A percentile compares a stretch with the other conserved stretches of the same genome.
Conservation (phyloP, 495 filamentous ascomycete species). For the Xylaria bambusicola region DNA sequence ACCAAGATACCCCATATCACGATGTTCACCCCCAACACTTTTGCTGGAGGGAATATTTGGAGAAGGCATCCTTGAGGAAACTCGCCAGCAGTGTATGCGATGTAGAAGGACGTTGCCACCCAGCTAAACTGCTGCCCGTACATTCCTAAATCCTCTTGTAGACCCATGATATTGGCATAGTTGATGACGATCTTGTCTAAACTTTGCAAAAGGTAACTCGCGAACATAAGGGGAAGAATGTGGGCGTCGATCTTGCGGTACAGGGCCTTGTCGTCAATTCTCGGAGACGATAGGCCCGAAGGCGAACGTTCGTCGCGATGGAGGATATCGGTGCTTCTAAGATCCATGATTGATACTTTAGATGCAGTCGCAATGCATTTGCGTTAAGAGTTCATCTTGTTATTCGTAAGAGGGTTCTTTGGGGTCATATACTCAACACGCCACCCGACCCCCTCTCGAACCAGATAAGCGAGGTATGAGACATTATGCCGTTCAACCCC, state of each 20-base stretch:
- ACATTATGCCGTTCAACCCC: too few relatives aligned
- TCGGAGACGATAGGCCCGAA: not conserved
- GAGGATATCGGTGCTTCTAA: not conserved
- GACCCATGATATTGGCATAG: constrained; percentile 62
- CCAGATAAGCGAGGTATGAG: not conserved
- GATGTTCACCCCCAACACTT: constrained; percentile 49
- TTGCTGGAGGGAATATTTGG: constrained; percentile 50
- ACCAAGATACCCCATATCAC: constrained; percentile 51
- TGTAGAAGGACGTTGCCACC: constrained; percentile 57
- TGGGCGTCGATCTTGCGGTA: constrained; percentile 18
- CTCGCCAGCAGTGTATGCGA: constrained; percentile 57
- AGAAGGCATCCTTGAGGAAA: constrained; percentile 51
- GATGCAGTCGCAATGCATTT: too few relatives aligned
- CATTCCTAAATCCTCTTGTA: constrained; percentile 51
- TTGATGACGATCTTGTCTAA: constrained; percentile 60
- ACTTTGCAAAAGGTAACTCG: constrained; percentile 58
- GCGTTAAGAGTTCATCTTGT: too few relatives aligned
- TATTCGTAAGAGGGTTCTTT: too few relatives aligned
- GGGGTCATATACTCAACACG: too few relatives aligned
- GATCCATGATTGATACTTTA: too few relatives aligned
- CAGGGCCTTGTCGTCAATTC: not conserved
- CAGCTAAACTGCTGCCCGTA: constrained; percentile 57
- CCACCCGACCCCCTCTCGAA: not conserved
- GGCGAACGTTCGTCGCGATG: too few relatives aligned
- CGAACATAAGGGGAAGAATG: constrained; percentile 48